These are phyloP conservation scores for Cordyceps tenuipes DNA, from an alignment of 2,329 filamentous ascomycete species.

Conservation along the genomic window DNA sequence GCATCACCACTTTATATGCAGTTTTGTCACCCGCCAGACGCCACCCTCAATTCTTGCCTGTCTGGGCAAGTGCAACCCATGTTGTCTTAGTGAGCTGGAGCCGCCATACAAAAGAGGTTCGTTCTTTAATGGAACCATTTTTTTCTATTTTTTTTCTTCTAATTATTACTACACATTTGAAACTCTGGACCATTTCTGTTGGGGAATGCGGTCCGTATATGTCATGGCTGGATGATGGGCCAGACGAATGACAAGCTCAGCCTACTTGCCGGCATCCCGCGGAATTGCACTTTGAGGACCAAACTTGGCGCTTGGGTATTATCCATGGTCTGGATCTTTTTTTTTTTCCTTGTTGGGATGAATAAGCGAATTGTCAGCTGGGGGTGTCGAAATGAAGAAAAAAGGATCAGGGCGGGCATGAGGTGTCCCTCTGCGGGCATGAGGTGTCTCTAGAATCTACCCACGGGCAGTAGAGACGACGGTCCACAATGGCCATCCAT, in stretches of 20 bases:
- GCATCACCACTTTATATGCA: constrained; percentile 7
- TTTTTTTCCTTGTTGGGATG: not conserved
- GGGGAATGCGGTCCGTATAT: not conserved
- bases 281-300: not conserved
- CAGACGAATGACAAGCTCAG: not conserved
- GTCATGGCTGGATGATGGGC: not conserved
- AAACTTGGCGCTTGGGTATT: not conserved
- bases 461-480: not conserved
- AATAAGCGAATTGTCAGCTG: not conserved
- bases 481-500: not conserved
- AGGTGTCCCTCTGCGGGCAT: too few relatives aligned
- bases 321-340: not conserved
- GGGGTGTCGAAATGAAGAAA: not conserved
- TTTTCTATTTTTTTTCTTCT: not conserved
- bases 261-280: constrained; percentile 5
- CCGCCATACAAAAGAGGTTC: not conserved
- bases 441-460: too few relatives aligned
- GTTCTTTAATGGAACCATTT: too few relatives aligned
- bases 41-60: not conserved
- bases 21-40: not conserved
- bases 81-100: not conserved
- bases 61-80: not conserved
- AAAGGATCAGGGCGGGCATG: not conserved
- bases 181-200: not conserved
- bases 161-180: not conserved